Conservation (phyloP, 169 alveolate species). For the Ichthyophthirius multifiliis region DNA sequence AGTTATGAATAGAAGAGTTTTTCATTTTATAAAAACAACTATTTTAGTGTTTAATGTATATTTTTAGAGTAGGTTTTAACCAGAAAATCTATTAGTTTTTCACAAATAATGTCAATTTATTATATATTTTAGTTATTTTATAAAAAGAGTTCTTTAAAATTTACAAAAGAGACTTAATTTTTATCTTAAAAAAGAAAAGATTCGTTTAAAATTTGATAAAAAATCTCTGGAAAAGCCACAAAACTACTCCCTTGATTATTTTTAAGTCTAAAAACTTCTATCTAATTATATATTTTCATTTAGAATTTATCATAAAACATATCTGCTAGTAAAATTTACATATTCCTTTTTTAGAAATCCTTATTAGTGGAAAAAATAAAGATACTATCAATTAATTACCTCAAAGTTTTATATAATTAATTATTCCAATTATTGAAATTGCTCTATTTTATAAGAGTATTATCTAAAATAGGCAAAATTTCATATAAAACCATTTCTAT, state of each 20-base stretch:
- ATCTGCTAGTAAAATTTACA: not conserved
- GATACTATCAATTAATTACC: not conserved
- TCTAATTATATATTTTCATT: not conserved
- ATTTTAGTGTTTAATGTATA: not conserved
- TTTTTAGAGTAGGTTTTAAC: not conserved
- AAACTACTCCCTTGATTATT: not conserved
- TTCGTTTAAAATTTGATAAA: not conserved
- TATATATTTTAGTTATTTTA: not conserved
- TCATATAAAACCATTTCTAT: not conserved
- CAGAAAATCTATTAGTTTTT: not conserved
- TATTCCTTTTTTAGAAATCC: not conserved
- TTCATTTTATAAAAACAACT: not conserved
- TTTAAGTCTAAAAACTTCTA: not conserved
- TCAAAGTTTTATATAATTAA: not conserved
- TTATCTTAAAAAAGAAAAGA: not conserved
- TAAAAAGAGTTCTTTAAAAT: not conserved
- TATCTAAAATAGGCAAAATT: not conserved
- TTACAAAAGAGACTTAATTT: not conserved
- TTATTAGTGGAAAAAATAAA: not conserved
- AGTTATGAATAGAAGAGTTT: not conserved
- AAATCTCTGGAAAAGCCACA: not conserved
- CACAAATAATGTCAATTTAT: not conserved
- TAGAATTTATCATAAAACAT: not conserved
- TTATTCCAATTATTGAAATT: not conserved
- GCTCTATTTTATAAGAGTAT: not conserved